A percentile compares a stretch with the other conserved stretches of the same genome.
phyloP scores from a whole-genome alignment of 2,329 filamentous ascomycete species.

The Clathrospora elynae region DNA sequence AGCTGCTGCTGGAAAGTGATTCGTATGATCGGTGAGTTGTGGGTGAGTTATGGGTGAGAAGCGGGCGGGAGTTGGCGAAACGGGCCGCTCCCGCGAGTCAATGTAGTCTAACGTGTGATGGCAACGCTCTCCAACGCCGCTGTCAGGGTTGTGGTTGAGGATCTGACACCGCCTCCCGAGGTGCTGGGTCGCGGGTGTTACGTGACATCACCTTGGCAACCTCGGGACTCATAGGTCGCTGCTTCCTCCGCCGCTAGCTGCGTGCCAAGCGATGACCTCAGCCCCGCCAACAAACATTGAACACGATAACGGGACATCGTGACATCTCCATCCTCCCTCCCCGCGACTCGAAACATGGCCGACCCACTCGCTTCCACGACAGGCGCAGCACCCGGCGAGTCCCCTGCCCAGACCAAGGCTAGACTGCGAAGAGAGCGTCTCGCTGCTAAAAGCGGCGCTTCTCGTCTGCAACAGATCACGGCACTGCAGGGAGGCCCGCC shows the following conservation, averaged over 20 bases:
- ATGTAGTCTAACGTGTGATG: no score
- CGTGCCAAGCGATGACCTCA: constrained; percentile 26
- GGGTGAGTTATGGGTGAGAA: neutral
- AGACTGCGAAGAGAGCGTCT: constrained; percentile 78
- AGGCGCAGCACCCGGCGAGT: constrained; percentile 33
- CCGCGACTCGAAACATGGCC: constrained; percentile 25
- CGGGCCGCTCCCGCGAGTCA: neutral
- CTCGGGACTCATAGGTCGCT: neutral
- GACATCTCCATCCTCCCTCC: constrained; percentile 5
- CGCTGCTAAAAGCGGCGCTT: constrained; percentile 75
- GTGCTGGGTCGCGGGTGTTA: neutral
- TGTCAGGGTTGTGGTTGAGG: neutral
- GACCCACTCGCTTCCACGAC: constrained; percentile 28
- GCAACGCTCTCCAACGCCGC: neutral
- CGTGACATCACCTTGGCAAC: neutral
- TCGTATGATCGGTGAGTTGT: neutral
- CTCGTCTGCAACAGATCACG: constrained; percentile 75
- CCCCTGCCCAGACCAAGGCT: constrained; percentile 62
- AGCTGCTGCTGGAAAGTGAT: neutral
- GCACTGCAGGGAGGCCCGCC: constrained; percentile 64
- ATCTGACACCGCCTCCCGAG: no score
- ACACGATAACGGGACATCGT: constrained; percentile 3
- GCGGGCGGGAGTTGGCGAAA: no score
- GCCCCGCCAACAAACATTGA: constrained; percentile 1
- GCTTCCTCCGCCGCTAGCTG: neutral